Base-by-base conservation (phyloP, 306 rosid genomes). In the Cicer cuneatum region DNA sequence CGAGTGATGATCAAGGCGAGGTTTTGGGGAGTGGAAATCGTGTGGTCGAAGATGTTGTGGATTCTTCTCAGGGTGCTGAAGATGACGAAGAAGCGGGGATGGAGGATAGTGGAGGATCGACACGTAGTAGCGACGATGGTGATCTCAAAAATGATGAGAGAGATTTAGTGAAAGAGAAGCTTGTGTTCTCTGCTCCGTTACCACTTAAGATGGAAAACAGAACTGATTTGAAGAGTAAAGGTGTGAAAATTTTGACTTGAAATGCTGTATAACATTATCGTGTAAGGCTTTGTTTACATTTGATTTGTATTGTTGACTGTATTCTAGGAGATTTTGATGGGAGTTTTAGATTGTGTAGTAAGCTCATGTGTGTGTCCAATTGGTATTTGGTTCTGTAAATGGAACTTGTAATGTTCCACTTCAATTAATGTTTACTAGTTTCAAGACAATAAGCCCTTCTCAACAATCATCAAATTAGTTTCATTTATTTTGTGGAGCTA, bases 171-270 rank as follows among this genome's bases (percentile, higher is more conserved):
- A 69, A 65, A 60, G 89, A 69, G 37, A 80, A 53, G 71, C 42
- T 82, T 77, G 48, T 87, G 52, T 90, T 89, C 80, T 82, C 97
- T 7, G 84, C 98, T 51, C 98, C 99, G 16, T 66, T 88, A 83
- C 97, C 96, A 14, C 68, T 89, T 62, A 88, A 85, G 78, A 95
- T 95, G 99, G 99, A 90, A 81, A 77, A 85, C 39, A 87, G 85
- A 75, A 82, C 70, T 46, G 97, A 81, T 37, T 73, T 60, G 75
- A 59, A 70, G 76, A 85, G 83, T 73, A 85, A 80, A 73, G 85
- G 83, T 46, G 78, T 82, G 81, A 82, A 84, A 80, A 76, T 87
- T 72, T 58, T 78, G 64, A 64, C 77, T 21, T 87, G 82, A 87
- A 48, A 38, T 45, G 62, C 57, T 29, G 35, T 37, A 29, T 61